Evolutionary conservation across 2,329 filamentous ascomycete species (phyloP).

Genomic region (Scedosporium apiospermum): DNA sequence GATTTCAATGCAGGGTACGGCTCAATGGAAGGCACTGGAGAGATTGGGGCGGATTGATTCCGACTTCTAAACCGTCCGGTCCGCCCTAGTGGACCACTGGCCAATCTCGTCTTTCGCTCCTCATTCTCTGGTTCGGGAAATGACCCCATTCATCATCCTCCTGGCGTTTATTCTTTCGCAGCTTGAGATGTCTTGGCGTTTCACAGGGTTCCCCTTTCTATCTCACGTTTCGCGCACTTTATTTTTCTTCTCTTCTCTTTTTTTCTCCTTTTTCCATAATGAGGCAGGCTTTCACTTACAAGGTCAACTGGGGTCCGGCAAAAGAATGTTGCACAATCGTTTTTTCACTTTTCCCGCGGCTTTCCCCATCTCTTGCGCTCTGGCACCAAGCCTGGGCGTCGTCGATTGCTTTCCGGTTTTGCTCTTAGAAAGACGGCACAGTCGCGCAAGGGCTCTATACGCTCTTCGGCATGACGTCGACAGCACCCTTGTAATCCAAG

Average conservation of each 20-base stretch:
- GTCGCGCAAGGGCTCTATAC: neutral
- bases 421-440: neutral
- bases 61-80: neutral
- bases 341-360: neutral
- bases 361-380: neutral
- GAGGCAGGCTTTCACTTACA: neutral
- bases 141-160: neutral
- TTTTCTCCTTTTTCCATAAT: neutral
- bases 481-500: neutral
- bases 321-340: neutral
- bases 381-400: neutral
- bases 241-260: conserved; percentile 2
- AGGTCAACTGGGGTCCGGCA: neutral
- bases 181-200: neutral
- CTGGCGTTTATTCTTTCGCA: conserved; percentile 1
- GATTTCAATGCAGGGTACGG: conserved; percentile 44
- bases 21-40: conserved; percentile 40
- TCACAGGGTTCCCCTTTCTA: conserved; percentile 6
- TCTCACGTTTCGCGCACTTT: conserved; percentile 8
- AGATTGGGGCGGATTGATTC: conserved; percentile 48
- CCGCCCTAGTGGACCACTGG: neutral
- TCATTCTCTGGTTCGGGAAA: neutral
- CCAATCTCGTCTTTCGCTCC: neutral
- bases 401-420: neutral
- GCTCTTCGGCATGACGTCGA: neutral